Evolutionary conservation across 805 yeast genomes (phyloP), one percentile per base, ranked within the genome.

Genomic region (Saturnispora silvae): DNA sequence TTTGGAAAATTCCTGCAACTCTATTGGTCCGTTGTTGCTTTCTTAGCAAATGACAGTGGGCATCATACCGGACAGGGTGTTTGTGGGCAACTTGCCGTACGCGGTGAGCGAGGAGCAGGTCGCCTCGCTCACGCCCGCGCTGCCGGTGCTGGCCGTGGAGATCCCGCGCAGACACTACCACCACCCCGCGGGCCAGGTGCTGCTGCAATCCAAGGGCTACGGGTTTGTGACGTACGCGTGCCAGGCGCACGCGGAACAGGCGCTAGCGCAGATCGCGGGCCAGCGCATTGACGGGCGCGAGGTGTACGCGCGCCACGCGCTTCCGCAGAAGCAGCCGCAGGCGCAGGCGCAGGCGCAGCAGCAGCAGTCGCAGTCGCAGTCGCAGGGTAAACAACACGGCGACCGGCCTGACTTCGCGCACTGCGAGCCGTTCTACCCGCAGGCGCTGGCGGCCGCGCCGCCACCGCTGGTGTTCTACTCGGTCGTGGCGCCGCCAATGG

Each of bases 241-340:
- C 41, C 73, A 76, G 46, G 81, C 71, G 34, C 66, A 67, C 31
- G 94, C 84, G 51, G 60, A 69, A 50, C 62, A 65, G 53, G 95
- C 94, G n/a, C 72, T 56, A 20, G 47, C 41, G n/a, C 45, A 49
- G 16, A 49, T 54, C 25, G 47, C 49, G 15, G 60, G 57, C 24
- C 51, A 54, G 40, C 45, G 41, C 11, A 50, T 60, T 20, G 50
- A 52, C 5, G 62, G 54, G n/a, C 50, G 62, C 40, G 57, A 62
- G 38, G 63, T 77, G 35, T 67, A 64, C 42, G 67, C 74, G 35
- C 72, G 67, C 50, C 63, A 63, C 52, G 79, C 81, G 4, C 64
- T 65, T 37, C 72, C 57, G 15, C 75, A 26, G 59, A 43, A 44
- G n/a, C n/a, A n/a, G n/a, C n/a, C n/a, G n/a, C n/a, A n/a, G n/a